A percentile compares a stretch with the other conserved stretches of the same genome.
Conservation (phyloP, 2,329 filamentous ascomycete genomes). For the Capronia epimyces region DNA sequence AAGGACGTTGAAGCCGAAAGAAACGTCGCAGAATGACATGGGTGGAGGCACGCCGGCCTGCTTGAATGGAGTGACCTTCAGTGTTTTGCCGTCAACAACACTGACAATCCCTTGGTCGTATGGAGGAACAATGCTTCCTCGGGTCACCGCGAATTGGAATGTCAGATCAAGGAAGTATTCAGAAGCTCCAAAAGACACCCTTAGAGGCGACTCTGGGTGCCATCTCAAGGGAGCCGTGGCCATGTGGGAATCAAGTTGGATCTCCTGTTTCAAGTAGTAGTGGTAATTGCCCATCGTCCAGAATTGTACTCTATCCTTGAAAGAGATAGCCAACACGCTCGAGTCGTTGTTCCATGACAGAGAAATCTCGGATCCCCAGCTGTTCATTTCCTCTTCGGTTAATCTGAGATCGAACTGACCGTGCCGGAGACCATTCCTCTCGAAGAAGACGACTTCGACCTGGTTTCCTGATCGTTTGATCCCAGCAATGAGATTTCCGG, state of each 20-base stretch:
- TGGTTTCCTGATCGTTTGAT: slow-evolving; percentile 60
- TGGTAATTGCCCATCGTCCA: slow-evolving; percentile 98
- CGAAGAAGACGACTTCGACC: slow-evolving; percentile 89
- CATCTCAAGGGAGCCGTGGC: slow-evolving; percentile 48
- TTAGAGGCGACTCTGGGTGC: slow-evolving; percentile 80
- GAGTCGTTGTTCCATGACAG: slow-evolving; percentile 91
- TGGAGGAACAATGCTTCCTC: slow-evolving; percentile 64
- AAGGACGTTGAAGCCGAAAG: slow-evolving; percentile 56
- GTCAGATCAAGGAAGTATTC: slow-evolving; percentile 14
- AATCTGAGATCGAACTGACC: slow-evolving; percentile 81
- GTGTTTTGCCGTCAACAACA: slow-evolving; percentile 72
- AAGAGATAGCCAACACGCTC: slow-evolving; percentile 75
- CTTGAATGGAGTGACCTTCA: slow-evolving; percentile 82
- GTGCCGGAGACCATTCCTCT: slow-evolving; percentile 94
- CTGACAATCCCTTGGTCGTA: slow-evolving; percentile 73
- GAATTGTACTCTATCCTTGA: slow-evolving; percentile 71
- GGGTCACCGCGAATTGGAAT: slow-evolving; percentile 33
- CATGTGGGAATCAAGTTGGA: slow-evolving; percentile 37
- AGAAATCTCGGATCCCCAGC: slow-evolving; percentile 54
- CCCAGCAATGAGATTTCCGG: slow-evolving; percentile 83
- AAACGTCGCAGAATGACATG: slow-evolving; percentile 76
- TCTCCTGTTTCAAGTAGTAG: slow-evolving; percentile 94
- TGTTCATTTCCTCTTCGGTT: slow-evolving; percentile 53
- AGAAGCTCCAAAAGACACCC: slow-evolving; percentile 54
- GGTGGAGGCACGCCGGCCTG: slow-evolving; percentile 84